Base-by-base conservation (phyloP, 768 basidiomycete genomes). In the Collybia sordida region DNA sequence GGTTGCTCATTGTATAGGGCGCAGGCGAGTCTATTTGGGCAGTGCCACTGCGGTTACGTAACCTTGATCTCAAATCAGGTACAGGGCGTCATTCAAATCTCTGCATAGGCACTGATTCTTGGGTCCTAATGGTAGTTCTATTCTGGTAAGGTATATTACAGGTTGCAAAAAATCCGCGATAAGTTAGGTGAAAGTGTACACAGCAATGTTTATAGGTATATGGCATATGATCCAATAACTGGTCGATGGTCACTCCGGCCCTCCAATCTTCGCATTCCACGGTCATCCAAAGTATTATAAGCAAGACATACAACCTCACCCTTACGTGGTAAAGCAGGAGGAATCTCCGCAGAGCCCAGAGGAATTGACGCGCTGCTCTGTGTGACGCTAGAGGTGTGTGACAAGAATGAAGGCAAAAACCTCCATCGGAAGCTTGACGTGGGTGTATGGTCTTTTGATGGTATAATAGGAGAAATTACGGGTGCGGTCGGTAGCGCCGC, bases 181-280 rank as follows among this genome's bases (percentile, higher is more conserved):
- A 31, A 35, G 11, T 12, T 21, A 45, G 22, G 8, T 36, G 18
- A 31, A 45, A 22, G 21, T 45, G 31, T 24, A 45, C 23, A 18
- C 34, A 7, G 28, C 22, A 45, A 35, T 21, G 37, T 47, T 35
- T 46, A 86, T 25, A 88, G 56, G 67, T 86, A 90, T 44, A 88
- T 72, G 36, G 80, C 81, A 61, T 88, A 93, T 19, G 80, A 79
- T 48, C 88, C 88, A 52, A 90, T 81, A n/a, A 93, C 90, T 0
- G 91, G 91, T 31, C 91, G 71, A 62, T 94, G 91, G 64, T 94
- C 91, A 55, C 86, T 88, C 37, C 86, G 77, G 14, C 88, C 91
- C 64, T 88, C 86, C 47, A 95, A 64, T 49, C 78, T 73, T 35
- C 82, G 75, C 86, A 95, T 93, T 6, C 72, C 81, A 24, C 75